Base-by-base conservation (phyloP, 768 basidiomycete genomes). In the Pleurotus platypus region DNA sequence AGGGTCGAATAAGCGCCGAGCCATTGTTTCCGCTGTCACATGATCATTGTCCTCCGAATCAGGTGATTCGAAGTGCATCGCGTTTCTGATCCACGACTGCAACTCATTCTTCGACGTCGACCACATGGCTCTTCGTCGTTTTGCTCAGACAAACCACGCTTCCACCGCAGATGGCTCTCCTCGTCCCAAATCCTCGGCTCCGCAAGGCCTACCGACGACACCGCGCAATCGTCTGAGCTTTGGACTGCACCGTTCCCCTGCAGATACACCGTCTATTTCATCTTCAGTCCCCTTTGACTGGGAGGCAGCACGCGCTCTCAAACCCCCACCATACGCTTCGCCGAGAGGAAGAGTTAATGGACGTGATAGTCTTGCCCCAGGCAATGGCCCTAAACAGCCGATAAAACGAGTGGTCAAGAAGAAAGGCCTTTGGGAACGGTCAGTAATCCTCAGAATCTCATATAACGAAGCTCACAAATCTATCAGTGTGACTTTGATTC, bases 271-370 rank as follows among this genome's bases (percentile, higher is more conserved):
- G 3, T 92, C 91, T 2, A 76, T 89, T 47, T 90, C 90, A 4
- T 86, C 88, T 1, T 86, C 87, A 5, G 70, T 79, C 7, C 88
- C 91, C 0, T 94, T 94, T 64, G 91, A 94, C 72, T 93, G 92
- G 92, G 87, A 89, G 27, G 91, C 92, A 0, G 92, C 85, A 11
- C 78, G 87, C n/a, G 78, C 82, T 0, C 76, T 81, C 49, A 78
- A 77, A 59, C 85, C 89, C 3, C 82, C 91, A 3, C 91, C 91
- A 2, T 93, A 88, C 76, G 76, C 75, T 2, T 84, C 85, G 0
- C 89, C 89, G 2, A 66, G 77, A 54, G 15, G 11, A 5, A 71
- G 72, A 50, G 75, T 66, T 50, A 82, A 79, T 66, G 72, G 72
- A 42, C 78, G 64, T 58, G 77, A 60, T 70, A 74, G 64, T 72